phyloP scores from a whole-genome alignment of 305 asterid genomes.

The Fraxinus platypoda region DNA sequence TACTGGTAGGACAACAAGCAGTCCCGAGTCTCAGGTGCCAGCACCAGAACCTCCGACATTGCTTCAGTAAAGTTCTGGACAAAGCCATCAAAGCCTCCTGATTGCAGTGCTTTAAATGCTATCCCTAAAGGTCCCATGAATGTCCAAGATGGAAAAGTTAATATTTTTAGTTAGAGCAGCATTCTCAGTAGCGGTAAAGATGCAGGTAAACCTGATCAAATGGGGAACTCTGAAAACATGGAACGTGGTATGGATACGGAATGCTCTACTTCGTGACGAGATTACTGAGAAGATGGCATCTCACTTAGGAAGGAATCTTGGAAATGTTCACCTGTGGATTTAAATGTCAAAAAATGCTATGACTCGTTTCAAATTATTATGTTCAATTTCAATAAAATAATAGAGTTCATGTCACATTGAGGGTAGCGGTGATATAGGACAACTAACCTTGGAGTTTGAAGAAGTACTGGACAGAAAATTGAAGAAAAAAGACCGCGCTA shows the following conservation, averaged over 20 bases:
- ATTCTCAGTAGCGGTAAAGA: conserved; percentile 18
- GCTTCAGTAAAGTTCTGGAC: conserved; percentile 76
- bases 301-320: conserved; percentile 45
- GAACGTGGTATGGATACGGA: conserved; percentile 31
- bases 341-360: conserved; percentile 35
- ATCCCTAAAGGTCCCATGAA: conserved; percentile 32
- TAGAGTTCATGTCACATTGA: no score
- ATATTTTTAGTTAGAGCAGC: conserved; percentile 24
- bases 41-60: conserved; percentile 48
- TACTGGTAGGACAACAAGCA: conserved; percentile 30
- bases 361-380: no score
- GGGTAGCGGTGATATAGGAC: no score
- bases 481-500: no score
- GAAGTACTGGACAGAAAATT: no score
- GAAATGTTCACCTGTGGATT: conserved; percentile 69
- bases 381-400: no score
- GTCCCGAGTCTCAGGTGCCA: conserved; percentile 44
- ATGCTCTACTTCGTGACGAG: conserved; percentile 27
- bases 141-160: conserved; percentile 33
- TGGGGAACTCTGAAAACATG: conserved; percentile 28
- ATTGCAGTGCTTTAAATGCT: conserved; percentile 42
- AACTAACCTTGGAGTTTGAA: no score
- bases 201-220: conserved; percentile 33
- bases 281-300: conserved; percentile 42
- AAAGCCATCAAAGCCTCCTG: conserved; percentile 94